Evolutionary conservation across 352 stramenopile genomes (phyloP).

Genomic region (Phytophthora pini): DNA sequence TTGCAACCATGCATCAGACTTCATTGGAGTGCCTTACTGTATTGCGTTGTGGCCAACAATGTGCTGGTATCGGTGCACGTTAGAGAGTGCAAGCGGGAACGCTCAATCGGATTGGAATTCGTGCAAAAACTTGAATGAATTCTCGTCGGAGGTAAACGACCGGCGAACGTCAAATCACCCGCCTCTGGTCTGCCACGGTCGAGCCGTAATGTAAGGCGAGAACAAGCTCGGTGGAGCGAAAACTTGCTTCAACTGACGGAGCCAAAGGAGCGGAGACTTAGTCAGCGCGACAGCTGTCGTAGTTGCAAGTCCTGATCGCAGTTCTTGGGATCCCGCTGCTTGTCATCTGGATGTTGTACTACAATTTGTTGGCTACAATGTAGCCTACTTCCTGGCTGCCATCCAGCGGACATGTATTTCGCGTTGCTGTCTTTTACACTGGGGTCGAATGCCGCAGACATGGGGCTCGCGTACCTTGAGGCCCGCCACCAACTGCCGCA

Average conservation of each 20-base stretch:
- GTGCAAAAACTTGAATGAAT: slow-evolving; percentile 18
- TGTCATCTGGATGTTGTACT: not conserved
- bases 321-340: slow-evolving; percentile 11
- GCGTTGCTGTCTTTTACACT: not conserved
- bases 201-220: not conserved
- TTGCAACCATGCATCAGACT: not conserved
- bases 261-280: slow-evolving; percentile 8
- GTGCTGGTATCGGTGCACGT: not conserved
- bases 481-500: no score
- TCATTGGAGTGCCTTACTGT: slow-evolving; percentile 8
- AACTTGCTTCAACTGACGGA: slow-evolving; percentile 11
- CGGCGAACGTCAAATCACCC: slow-evolving; percentile 14
- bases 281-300: slow-evolving; percentile 18
- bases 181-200: slow-evolving; percentile 2
- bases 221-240: slow-evolving; percentile 17
- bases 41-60: not conserved
- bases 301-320: slow-evolving; percentile 22
- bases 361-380: not conserved
- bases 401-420: not conserved
- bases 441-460: no score
- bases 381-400: no score
- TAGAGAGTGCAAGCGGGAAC: slow-evolving; percentile 21
- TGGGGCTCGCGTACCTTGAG: no score
- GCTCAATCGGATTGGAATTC: slow-evolving; percentile 17
- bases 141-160: slow-evolving; percentile 2